These are phyloP conservation scores for Cinnamomum chago DNA, from an alignment of 164 flowering plant species.

Conservation along the genomic window DNA sequence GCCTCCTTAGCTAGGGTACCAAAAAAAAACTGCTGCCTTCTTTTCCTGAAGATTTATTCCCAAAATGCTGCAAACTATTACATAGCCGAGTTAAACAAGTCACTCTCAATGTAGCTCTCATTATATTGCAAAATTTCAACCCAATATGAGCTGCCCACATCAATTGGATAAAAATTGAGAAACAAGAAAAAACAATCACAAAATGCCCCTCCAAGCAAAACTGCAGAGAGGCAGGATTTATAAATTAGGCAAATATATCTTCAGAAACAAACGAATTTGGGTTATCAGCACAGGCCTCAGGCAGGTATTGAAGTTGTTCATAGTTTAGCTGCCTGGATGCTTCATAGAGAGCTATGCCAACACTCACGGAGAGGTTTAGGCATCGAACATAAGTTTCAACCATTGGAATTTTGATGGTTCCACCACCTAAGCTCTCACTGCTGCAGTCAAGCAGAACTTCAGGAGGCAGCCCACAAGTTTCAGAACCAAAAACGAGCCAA, in stretches of 20 bases:
- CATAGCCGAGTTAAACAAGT: too few relatives aligned
- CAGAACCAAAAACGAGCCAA: conserved; percentile 93
- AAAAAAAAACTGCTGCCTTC: too few relatives aligned
- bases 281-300: conserved; percentile 29
- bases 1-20: too few relatives aligned
- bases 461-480: conserved; percentile 74
- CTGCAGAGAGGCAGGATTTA: neutral
- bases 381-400: conserved; percentile 95
- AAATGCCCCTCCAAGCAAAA: neutral
- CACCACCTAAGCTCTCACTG: conserved; percentile 63
- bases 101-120: too few relatives aligned
- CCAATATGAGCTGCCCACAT: too few relatives aligned
- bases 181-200: neutral
- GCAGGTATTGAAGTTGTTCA: conserved; percentile 58
- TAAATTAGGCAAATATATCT: conserved; percentile 64
- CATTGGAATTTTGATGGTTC: conserved; percentile 81
- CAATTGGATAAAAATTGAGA: too few relatives aligned
- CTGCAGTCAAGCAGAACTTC: conserved; percentile 71
- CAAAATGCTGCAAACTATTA: neutral
- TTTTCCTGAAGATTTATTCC: neutral
- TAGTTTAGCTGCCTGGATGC: conserved; percentile 90
- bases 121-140: too few relatives aligned
- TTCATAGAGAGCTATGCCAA: conserved; percentile 86
- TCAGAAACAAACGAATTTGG: conserved; percentile 45
- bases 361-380: conserved; percentile 89